Evolutionary conservation across 768 basidiomycete genomes (phyloP), one percentile per base, ranked within the genome.

Genomic region (Gyrodon lividus): DNA sequence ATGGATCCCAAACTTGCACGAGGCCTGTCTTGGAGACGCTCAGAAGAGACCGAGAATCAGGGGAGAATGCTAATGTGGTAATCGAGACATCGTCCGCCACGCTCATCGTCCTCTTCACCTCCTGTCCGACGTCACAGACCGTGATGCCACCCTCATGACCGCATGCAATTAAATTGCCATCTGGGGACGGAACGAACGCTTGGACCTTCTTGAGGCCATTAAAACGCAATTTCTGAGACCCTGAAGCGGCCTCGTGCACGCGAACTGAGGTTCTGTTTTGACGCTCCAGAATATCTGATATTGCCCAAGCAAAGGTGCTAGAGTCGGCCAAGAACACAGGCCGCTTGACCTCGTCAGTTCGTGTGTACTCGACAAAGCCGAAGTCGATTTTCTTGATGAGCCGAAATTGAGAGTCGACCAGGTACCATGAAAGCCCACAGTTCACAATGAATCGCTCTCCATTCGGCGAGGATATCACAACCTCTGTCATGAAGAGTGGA

Each of bases 1-100:
- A 41, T 2, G 26, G 10, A 41, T 57, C 51, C 61, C 60, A 62
- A 5, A 59, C 31, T 3, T 50, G 58, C 2, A 63, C 10, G 2
- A 52, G 43, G 7, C 45, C 51, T 6, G 51, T 14, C 4, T 37
- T 6, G 8, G 57, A 57, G 14, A 49, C 55, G 14, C 59, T 55
- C 46, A 50, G 43, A 9, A 63, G 28, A 26, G 37, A 47, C 43
- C 8, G 24, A 2, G 55, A 46, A 38, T 62, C 55, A 1, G 26
- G 24, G 16, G 61, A 57, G 43, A 62, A 63, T 3, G 33, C 31
- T 7, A 63, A 44, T 16, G 47, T 42, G 0, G 48, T 30, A 42
- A 56, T 42, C 22, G 50, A 41, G 23, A 9, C 4, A 10, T 43
- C 43, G 6, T 13, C 22, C n/a, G 31, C 23, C 23, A 52, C 50